These are phyloP conservation scores for Raphidocelis subcapitata DNA, from an alignment of 139 green algal species.

Conservation along the genomic window DNA sequence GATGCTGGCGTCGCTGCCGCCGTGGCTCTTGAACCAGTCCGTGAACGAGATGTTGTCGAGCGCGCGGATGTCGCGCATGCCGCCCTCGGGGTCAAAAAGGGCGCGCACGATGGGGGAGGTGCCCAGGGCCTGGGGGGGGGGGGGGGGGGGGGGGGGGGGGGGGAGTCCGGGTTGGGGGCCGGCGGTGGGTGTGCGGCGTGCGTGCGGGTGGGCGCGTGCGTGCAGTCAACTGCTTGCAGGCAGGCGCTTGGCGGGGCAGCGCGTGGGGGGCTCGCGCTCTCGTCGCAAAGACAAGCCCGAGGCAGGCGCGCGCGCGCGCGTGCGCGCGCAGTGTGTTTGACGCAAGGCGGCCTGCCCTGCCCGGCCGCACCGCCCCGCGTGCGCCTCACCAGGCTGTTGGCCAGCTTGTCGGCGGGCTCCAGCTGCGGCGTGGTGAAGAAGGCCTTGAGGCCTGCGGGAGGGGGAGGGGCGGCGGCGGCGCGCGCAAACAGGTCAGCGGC, in stretches of 20 bases:
- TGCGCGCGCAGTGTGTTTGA: no score
- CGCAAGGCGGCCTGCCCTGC: slow-evolving; percentile 26
- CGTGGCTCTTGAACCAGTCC: slow-evolving; percentile 92
- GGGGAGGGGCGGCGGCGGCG: background rate
- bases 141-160: no score
- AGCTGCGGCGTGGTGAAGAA: slow-evolving; percentile 97
- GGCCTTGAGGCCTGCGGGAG: slow-evolving; percentile 78
- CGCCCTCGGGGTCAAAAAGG: slow-evolving; percentile 92
- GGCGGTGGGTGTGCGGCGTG: no score
- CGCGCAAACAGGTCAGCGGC: no score
- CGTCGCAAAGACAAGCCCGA: no score
- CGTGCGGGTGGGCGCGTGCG: no score
- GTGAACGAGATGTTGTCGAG: slow-evolving; percentile 88
- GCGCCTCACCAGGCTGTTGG: slow-evolving; percentile 85
- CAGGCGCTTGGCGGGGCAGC: no score
- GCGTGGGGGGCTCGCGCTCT: no score
- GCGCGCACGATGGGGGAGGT: slow-evolving; percentile 89
- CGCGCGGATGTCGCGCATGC: slow-evolving; percentile 68
- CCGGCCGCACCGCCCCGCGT: no score
- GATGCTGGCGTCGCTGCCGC: slow-evolving; percentile 80
- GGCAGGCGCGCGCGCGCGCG: no score
- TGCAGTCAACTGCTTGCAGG: no score
- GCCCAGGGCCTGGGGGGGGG: slow-evolving; percentile 7
- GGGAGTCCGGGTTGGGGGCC: no score
- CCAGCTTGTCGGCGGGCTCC: slow-evolving; percentile 77